phyloP scores from a whole-genome alignment of 305 asterid genomes.

The Fraxinus greggii region DNA sequence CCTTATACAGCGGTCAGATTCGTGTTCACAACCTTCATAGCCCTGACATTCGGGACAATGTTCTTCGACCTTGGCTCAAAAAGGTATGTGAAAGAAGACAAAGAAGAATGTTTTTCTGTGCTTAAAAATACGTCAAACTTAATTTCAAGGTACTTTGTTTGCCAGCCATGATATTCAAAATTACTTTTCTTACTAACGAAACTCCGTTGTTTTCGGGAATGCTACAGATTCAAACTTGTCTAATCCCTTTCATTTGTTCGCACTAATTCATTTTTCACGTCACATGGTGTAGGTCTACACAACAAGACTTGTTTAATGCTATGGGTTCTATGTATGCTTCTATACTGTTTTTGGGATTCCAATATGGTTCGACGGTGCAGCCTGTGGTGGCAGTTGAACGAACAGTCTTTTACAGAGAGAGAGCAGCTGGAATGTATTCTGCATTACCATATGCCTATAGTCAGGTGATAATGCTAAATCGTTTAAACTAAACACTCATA shows the following conservation, averaged over 20 bases:
- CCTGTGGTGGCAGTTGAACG: constrained; percentile 62
- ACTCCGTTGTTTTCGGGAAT: background rate
- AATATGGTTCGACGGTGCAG: constrained; percentile 51
- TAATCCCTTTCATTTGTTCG: background rate
- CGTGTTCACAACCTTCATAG: constrained; percentile 48
- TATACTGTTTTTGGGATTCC: constrained; percentile 50
- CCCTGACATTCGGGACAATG: constrained; percentile 52
- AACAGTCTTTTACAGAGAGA: constrained; percentile 61
- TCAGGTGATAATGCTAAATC: constrained; percentile 34
- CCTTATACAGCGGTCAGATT: constrained; percentile 60
- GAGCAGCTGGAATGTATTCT: constrained; percentile 68
- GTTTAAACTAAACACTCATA: background rate
- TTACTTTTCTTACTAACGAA: background rate
- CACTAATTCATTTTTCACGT: constrained; percentile 6
- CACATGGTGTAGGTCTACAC: constrained; percentile 31
- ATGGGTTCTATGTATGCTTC: constrained; percentile 61
- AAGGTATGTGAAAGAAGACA: constrained; percentile 31
- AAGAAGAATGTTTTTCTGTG: background rate
- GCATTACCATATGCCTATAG: constrained; percentile 60
- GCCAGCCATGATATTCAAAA: background rate
- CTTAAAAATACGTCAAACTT: background rate
- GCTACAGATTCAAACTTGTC: background rate
- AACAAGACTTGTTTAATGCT: constrained; percentile 45
- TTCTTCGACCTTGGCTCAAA: constrained; percentile 61
- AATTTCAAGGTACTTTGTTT: background rate